These are phyloP conservation scores for Cutaneotrichosporon cyanovorans DNA, from an alignment of 1,284 basidiomycete species.

Conservation along the genomic window DNA sequence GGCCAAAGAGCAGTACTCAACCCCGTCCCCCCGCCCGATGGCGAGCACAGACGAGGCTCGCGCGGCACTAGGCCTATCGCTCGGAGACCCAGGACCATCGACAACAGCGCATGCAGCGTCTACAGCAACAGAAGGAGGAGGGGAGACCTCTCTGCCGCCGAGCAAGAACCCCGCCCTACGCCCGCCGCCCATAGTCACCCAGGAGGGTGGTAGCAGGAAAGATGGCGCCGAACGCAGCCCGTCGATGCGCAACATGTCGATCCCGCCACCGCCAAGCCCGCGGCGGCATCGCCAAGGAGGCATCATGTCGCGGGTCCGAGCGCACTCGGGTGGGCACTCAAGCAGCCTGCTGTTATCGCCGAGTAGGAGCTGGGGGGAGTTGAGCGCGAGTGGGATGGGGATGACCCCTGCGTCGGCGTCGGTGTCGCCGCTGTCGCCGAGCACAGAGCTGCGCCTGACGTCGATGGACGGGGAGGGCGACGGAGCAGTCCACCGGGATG, in stretches of 20 bases:
- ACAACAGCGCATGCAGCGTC: too few species aligned
- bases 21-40: too few species aligned
- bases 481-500: too few species aligned
- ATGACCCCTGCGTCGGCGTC: conserved; percentile 3
- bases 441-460: not conserved
- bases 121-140: too few species aligned
- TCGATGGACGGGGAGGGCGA: too few species aligned
- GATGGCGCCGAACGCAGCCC: not conserved
- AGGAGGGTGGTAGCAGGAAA: not conserved
- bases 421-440: not conserved
- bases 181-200: not conserved
- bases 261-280: conserved; percentile 37
- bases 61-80: conserved; percentile 5
- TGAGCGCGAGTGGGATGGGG: conserved; percentile 11
- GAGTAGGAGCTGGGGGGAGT: conserved; percentile 37
- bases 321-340: conserved; percentile 21
- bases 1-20: too few species aligned
- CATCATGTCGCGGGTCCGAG: conserved; percentile 33
- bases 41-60: not conserved
- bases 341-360: conserved; percentile 10
- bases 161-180: too few species aligned
- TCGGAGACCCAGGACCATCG: not conserved
- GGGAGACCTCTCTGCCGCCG: too few species aligned
- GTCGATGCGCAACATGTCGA: conserved; percentile 7
- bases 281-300: conserved; percentile 29